phyloP scores from a whole-genome alignment of 1,284 basidiomycete genomes.

The Cryptococcus sp. region DNA sequence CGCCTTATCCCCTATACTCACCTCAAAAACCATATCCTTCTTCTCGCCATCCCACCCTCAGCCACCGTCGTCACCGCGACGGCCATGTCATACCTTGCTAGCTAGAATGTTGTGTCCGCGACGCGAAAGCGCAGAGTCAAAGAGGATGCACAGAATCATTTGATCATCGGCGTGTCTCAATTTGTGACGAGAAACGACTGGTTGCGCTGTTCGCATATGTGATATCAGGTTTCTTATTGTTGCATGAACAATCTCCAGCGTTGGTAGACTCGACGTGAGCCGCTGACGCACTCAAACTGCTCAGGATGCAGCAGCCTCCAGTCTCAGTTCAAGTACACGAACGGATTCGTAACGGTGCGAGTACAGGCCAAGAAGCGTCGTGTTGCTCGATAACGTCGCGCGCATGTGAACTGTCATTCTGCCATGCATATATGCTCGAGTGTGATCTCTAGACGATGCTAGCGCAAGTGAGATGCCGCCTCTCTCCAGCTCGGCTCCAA shows the following conservation, averaged over 20 bases:
- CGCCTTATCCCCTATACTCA: background rate
- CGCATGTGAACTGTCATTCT: no score
- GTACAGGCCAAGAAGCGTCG: no score
- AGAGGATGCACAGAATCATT: conserved; percentile 15
- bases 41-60: background rate
- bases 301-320: no score
- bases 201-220: background rate
- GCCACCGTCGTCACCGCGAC: background rate
- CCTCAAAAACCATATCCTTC: background rate
- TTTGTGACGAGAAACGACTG: no score
- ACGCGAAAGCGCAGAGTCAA: background rate
- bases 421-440: no score
- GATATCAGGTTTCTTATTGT: background rate
- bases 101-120: conserved; percentile 10
- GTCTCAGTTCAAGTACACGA: no score
- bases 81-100: conserved; percentile 1
- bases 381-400: no score
- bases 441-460: no score
- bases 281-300: no score
- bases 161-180: background rate
- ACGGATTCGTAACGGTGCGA: no score
- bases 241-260: background rate
- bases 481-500: no score
- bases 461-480: no score
- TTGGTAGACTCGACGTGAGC: background rate